Evolutionary conservation across 1,139 yeast genomes (phyloP), one percentile per base, ranked within the genome.

Genomic region (Candida pseudocylindracea): DNA sequence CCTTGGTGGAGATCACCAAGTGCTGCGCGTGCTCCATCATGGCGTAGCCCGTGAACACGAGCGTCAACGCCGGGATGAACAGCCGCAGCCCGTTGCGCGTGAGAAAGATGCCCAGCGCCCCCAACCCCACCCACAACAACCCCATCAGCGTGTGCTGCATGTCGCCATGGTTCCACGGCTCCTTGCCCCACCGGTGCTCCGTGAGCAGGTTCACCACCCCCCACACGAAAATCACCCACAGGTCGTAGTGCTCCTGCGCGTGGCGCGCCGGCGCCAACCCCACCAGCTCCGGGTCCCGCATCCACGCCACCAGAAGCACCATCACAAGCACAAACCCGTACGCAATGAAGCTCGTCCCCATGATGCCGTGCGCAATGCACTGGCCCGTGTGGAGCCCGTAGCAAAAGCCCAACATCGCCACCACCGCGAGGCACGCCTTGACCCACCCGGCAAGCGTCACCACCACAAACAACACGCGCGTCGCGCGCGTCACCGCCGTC

Each of bases 141-240:
- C 96, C 96, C 93, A 85, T 81, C 25, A 92, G 68, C 0, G 96
- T 81, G 50, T 83, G 95, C 53, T 83, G 94, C 48, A 74, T 80
- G 48, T 78, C 92, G 4, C 93, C 91, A 60, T 79, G 91, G 33
- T 66, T 62, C 96, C 96, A 85, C 8, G 60, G 67, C 46, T 80
- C 88, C 32, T 50, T 49, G 28, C 93, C 93, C 95, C 95, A 83
- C 39, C 95, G 58, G 50, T 85, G 96, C 50, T 85, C 96, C 1
- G 96, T 85, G 49, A 85, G 85, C 0, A 95, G 81, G 49, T 85
- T 85, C 37, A 85, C 76, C 29, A 83, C 69, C 6, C 96, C 96
- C 93, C 94, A 85, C 12, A 63, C 51, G 37, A 80, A 73, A 69
- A 85, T 81, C 32, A 81, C 64, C 31, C 66, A 44, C 30, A 85